These are phyloP conservation scores for Funneliformis caledonium DNA, from an alignment of 371 early-diverging fungal genomes.

Conservation along the genomic window DNA sequence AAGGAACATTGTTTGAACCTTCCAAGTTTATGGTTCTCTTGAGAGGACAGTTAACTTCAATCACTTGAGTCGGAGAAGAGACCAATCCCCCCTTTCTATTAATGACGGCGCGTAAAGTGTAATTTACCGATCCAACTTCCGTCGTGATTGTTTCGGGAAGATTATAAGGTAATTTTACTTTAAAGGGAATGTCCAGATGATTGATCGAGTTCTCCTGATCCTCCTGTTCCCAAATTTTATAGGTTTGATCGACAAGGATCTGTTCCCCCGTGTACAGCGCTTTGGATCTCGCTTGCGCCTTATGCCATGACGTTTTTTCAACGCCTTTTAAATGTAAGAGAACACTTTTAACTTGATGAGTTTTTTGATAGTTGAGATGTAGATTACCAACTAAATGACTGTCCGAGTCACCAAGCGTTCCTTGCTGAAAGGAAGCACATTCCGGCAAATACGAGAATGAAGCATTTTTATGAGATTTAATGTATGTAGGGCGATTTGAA, in stretches of 20 bases:
- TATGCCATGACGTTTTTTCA: constrained; percentile 38
- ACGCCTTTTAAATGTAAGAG: constrained; percentile 18
- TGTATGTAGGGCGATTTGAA: constrained; percentile 10
- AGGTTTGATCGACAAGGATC: constrained; percentile 22
- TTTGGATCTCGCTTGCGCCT: constrained; percentile 34
- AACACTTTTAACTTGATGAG: constrained; percentile 4
- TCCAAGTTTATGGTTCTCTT: constrained; percentile 28
- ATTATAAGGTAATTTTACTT: constrained; percentile 26
- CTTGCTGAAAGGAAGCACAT: constrained; percentile 18
- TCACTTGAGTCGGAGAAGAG: background rate
- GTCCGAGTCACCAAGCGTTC: constrained; percentile 24
- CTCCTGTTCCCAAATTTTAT: constrained; percentile 19
- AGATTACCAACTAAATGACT: constrained; percentile 21
- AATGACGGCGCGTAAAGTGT: constrained; percentile 23
- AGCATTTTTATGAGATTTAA: constrained; percentile 30
- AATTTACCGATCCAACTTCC: constrained; percentile 24
- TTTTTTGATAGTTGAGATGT: constrained; percentile 13
- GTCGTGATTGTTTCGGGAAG: constrained; percentile 23
- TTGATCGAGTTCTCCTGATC: background rate
- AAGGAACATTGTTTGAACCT: background rate
- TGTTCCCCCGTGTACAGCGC: constrained; percentile 22
- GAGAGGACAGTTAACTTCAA: constrained; percentile 31
- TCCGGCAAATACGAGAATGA: constrained; percentile 3
- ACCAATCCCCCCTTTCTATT: background rate
- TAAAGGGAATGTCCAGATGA: constrained; percentile 16